Base-by-base conservation (phyloP, 345 rosid genomes). In the Acer yangbiense region DNA sequence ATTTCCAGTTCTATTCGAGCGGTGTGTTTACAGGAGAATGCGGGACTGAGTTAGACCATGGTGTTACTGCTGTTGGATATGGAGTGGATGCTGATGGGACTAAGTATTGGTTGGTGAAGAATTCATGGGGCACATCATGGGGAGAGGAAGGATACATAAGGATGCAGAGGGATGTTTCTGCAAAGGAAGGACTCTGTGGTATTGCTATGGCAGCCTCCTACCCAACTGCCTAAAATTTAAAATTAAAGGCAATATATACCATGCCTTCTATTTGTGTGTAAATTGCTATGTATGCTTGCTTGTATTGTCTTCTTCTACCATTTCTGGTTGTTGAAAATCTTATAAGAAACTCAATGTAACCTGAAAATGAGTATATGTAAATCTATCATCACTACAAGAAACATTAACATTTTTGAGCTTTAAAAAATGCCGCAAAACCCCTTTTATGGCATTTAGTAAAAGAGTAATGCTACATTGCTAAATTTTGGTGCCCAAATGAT, bases 111-210 rank as follows among this genome's bases (percentile, higher is more conserved):
- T 67, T 83, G 61, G 85, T 83, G 57, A 85, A 87, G 74, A 87
- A 82, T 65, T 85, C 86, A 35, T 83, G 84, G 84, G 88, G 86
- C 8, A 39, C 78, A 8, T 58, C 58, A 9, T 85, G 83, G 81
- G 86, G 88, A 3, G 83, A 83, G 52, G 58, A 82, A 74, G 84
- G 84, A 21, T 83, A 80, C 75, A 78, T 78, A 17, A 72, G 77
- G 76, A 82, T 85, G 86, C 81, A 74, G 48, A 73, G 76, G 48
- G 82, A 76, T 48, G 39, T 76, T 5, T 20, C 20, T 3, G 85
- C 82, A 5, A 79, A 79, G 75, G 78, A 82, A 76, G 87, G 87
- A 21, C 82, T 83, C 4, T 85, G 90, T 12, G 86, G 88, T 17
- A 83, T 83, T 3, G 84, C 87, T 2, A 79, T 81, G 87, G 69